Base-by-base conservation (phyloP, 139 green algal species). In the Volvox reticuliferus region DNA sequence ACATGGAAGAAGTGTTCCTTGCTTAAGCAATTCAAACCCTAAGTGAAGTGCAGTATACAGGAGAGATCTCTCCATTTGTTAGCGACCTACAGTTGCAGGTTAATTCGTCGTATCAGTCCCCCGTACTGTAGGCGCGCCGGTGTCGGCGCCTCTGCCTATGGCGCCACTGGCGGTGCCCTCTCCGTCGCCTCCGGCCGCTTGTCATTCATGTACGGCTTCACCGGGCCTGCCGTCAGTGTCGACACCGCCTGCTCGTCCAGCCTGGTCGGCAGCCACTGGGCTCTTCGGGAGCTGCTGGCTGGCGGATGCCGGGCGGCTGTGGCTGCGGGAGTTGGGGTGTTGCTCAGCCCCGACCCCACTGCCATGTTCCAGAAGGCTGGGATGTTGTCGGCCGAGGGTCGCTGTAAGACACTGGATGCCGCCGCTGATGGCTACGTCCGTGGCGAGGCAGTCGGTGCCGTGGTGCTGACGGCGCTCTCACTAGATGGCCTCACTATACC, bases 351-450 rank as follows among this genome's bases (percentile, higher is more conserved):
- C 5, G 94, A 96, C 36, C 94, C 97, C 20, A 98, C 95, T 2
- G 91, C 91, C 55, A 98, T 98, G 96, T 98, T 98, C 93, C 94
- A 98, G 89, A 95, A 94, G 86, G 96, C 95, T 21, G 95, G 96
- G 75, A 98, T 98, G 97, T 91, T 98, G 62, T 93, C 96, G 9
- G 61, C 92, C 5, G 97, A 98, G 75, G 97, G 97, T 44, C 95
- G 97, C 55, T 99, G 97, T 91, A 98, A 98, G 93, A 97, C 97
- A 0, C 91, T 98, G 67, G 96, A 98, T 65, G 93, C 91, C 9
- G 55, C 91, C 24, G 97, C 97, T 16, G 96, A 99, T 75, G 97
- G 97, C 62, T 98, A 98, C 81, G 97, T 98, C 35, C 93, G 96
- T 0, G 92, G 95, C 63, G 97, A 98, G 93, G 94, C 96, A 24